Base-by-base conservation (phyloP, 2,329 filamentous ascomycete genomes). In the Tolypocladium tropicale region DNA sequence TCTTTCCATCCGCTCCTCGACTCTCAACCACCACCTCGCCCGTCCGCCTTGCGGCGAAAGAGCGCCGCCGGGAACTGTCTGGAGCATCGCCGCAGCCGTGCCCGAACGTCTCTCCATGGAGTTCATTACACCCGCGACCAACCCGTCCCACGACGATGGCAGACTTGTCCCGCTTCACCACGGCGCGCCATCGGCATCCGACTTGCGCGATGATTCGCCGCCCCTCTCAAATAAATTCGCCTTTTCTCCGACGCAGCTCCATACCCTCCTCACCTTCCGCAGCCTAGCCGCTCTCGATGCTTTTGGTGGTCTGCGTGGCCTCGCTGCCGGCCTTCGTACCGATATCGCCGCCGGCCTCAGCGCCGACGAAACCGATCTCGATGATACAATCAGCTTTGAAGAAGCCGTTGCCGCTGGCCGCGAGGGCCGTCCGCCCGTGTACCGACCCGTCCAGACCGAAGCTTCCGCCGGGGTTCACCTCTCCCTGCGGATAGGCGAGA, bases 291-390 rank as follows among this genome's bases (percentile, higher is more conserved):
- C 76, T 12, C 76, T 80, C 37, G 71, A 74, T 52, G 76, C 75
- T 18, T 72, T 83, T 58, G 80, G 80, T n/a, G 79, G 80, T 18
- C 63, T 82, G 14, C 62, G 67, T 10, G 80, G 80, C n/a, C 71
- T 83, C 21, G 77, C 76, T 21, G 69, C 68, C 6, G 80, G 80
- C 16, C 68, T 83, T 9, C 72, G 77, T 39, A 77, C 79, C 51
- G 72, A 82, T 58, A 57, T 74, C 3, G 63, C 70, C 6, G 63
- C 75, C 2, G 80, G 80, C 23, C 67, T 83, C 39, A 77, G 76
- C 59, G 64, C 73, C 18, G 79, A 82, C 55, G 80, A 83, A 63
- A 70, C 71, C 10, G 61, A 62, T 9, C 69, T 78, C 25, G 65
- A 75, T n/a, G 76, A 74, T 6, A 66, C 67, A 0, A 63, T 83